Evolutionary conservation across 2,329 filamentous ascomycete species (phyloP).

Genomic region (Diaporthe australafricana): DNA sequence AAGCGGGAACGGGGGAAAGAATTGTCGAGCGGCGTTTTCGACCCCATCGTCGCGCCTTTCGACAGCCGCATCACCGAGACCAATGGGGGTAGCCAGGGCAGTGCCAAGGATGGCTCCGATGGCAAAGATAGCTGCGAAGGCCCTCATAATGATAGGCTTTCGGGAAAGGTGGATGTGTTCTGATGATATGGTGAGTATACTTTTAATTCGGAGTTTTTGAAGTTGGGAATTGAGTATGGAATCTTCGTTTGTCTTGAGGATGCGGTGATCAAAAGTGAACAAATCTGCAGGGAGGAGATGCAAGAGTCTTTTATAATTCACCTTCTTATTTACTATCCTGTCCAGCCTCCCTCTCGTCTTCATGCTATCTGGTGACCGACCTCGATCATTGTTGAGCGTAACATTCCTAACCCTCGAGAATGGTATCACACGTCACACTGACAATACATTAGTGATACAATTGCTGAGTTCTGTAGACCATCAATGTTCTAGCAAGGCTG

Average conservation of each 20-base stretch:
- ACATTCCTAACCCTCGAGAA: neutral
- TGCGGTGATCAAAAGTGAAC: neutral
- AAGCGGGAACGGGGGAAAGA: neutral
- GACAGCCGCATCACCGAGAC: neutral
- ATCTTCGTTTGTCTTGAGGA: neutral
- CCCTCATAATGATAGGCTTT: neutral
- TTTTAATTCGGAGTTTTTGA: too few species aligned
- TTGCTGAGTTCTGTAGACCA: neutral
- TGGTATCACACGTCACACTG: neutral
- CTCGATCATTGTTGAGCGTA: neutral
- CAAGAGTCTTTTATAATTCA: neutral
- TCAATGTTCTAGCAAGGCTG: neutral
- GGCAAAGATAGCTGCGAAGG: neutral
- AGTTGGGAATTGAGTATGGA: neutral
- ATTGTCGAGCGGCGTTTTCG: neutral
- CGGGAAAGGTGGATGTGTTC: neutral
- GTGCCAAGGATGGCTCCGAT: neutral
- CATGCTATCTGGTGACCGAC: neutral
- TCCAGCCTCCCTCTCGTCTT: neutral
- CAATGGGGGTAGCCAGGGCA: neutral
- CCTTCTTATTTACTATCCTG: neutral
- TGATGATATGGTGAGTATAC: neutral
- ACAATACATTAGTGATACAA: neutral
- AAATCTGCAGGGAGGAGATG: too few species aligned
- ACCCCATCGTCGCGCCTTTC: neutral